Conservation (phyloP, 768 basidiomycete genomes). For the Bullera alba region DNA sequence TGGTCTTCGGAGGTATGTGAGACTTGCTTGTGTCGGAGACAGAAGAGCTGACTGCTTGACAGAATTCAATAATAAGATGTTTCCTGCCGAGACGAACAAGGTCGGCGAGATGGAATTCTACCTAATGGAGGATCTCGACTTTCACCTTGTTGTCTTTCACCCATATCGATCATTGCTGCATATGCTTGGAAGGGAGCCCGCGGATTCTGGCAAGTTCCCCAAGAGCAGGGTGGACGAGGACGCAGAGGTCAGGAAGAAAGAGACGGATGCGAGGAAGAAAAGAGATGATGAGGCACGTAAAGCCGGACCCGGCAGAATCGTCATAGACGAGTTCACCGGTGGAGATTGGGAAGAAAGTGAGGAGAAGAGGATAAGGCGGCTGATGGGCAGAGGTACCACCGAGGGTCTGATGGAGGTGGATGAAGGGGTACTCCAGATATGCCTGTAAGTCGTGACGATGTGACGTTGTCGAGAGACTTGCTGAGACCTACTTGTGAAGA, state of each 20-base stretch:
- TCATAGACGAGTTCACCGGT: not conserved
- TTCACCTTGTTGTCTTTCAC: slow-evolving; percentile 86
- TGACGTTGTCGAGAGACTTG: not conserved
- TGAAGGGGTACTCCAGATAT: slow-evolving; percentile 68
- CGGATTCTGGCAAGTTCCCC: slow-evolving; percentile 47
- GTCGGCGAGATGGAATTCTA: slow-evolving; percentile 99
- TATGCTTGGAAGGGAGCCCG: slow-evolving; percentile 60
- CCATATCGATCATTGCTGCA: slow-evolving; percentile 83
- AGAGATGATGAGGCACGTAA: slow-evolving; percentile 32
- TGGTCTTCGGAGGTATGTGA: slow-evolving; percentile 53
- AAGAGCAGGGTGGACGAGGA: slow-evolving; percentile 25
- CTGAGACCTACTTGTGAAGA: too few relatives aligned
- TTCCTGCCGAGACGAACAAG: slow-evolving; percentile 79
- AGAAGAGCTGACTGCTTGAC: not conserved
- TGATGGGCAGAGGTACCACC: slow-evolving; percentile 40
- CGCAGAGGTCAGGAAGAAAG: slow-evolving; percentile 17
- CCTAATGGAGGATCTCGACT: slow-evolving; percentile 91
- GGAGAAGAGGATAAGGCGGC: slow-evolving; percentile 25
- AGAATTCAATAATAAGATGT: slow-evolving; percentile 68
- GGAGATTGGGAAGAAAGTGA: slow-evolving; percentile 23
- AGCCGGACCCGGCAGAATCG: slow-evolving; percentile 1
- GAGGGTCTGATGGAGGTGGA: slow-evolving; percentile 44
- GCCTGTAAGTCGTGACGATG: slow-evolving; percentile 59
- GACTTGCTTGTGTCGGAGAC: slow-evolving; percentile 19
- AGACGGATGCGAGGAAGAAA: slow-evolving; percentile 61